Conservation (phyloP, 176 grass and related monocot genomes). For the Oryza coarctata region DNA sequence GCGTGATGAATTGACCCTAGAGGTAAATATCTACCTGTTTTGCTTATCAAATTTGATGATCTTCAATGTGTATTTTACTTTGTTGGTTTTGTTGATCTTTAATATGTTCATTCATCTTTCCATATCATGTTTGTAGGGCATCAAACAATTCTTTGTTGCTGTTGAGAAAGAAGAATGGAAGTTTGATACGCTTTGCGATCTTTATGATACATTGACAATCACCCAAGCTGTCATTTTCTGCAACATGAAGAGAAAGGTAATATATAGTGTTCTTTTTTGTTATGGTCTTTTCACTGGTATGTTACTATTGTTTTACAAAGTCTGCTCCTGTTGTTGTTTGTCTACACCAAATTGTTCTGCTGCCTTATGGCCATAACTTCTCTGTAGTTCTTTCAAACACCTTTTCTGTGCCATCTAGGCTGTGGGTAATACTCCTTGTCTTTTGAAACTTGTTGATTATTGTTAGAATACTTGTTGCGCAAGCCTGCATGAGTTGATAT, state of each 20-base stretch:
- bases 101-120: not conserved
- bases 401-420: not conserved
- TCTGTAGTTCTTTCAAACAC: not conserved
- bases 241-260: conserved; percentile 92
- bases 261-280: not conserved
- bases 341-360: not conserved
- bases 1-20: conserved; percentile 94
- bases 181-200: conserved; percentile 96
- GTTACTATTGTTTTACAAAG: not conserved
- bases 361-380: not conserved
- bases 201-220: conserved; percentile 94
- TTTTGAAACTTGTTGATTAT: not conserved
- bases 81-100: not conserved
- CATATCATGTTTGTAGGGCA: conserved; percentile 51
- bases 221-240: conserved; percentile 99
- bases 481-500: not conserved
- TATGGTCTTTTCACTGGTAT: not conserved
- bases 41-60: conserved; percentile 2
- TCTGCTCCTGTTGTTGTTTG: not conserved
- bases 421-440: not conserved
- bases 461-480: not conserved
- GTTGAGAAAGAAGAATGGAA: conserved; percentile 99
- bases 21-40: conserved; percentile 55
- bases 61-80: not conserved
- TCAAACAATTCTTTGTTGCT: conserved; percentile 98